Evolutionary conservation across 2,329 filamentous ascomycete genomes (phyloP).

Genomic region (Aspergillus intermedius): DNA sequence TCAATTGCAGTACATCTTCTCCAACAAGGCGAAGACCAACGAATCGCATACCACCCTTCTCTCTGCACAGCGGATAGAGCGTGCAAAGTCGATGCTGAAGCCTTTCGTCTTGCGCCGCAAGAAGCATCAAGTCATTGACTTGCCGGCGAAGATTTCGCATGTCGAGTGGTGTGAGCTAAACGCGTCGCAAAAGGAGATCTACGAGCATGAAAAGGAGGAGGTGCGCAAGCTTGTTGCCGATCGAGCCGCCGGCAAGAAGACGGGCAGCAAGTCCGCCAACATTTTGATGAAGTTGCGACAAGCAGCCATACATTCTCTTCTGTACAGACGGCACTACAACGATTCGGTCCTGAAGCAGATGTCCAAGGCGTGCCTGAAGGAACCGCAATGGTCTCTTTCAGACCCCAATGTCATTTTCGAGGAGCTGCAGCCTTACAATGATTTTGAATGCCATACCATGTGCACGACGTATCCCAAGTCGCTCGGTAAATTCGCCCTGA

Average conservation of each 20-base stretch:
- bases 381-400: conserved; percentile 50
- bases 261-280: conserved; percentile 52
- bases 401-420: conserved; percentile 49
- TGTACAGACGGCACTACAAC: conserved; percentile 75
- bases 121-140: conserved; percentile 84
- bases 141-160: conserved; percentile 71
- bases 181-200: conserved; percentile 63
- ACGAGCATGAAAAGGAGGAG: conserved; percentile 61
- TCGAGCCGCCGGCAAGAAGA: conserved; percentile 50
- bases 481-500: conserved; percentile 51
- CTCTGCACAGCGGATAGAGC: conserved; percentile 76
- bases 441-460: conserved; percentile 57
- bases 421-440: conserved; percentile 50
- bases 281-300: conserved; percentile 87
- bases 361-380: conserved; percentile 66
- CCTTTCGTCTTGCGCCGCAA: conserved; percentile 91
- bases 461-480: conserved; percentile 48
- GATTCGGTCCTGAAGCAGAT: conserved; percentile 71
- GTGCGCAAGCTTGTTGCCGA: conserved; percentile 56
- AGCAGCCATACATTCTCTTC: conserved; percentile 81
- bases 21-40: conserved; percentile 78
- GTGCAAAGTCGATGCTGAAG: conserved; percentile 85
- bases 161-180: conserved; percentile 80
- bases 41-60: conserved; percentile 70
- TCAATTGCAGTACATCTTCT: conserved; percentile 80